Evolutionary conservation across 371 early-diverging fungal species (phyloP).

Genomic region (Apophysomyces elegans): DNA sequence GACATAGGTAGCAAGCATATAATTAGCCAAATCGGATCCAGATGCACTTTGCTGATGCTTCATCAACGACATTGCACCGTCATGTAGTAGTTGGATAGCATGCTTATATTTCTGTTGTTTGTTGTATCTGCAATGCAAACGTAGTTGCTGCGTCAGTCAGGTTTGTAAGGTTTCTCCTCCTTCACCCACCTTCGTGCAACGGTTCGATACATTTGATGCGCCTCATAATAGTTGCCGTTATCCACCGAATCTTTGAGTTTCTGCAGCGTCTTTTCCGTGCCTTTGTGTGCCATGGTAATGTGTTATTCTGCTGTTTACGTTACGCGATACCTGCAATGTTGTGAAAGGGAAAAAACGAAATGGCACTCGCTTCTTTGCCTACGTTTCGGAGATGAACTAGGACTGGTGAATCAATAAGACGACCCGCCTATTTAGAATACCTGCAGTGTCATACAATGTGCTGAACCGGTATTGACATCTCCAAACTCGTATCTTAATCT

Average conservation of each 20-base stretch:
- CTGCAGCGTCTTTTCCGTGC: conserved; percentile 70
- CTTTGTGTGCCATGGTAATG: conserved; percentile 56
- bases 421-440: too few relatives aligned
- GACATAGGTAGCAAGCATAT: conserved; percentile 83
- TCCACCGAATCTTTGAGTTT: conserved; percentile 72
- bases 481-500: too few relatives aligned
- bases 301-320: too few relatives aligned
- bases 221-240: conserved; percentile 89
- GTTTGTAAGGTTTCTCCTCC: background rate
- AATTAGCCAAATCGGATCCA: conserved; percentile 82
- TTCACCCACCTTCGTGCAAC: conserved; percentile 78
- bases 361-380: too few relatives aligned
- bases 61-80: conserved; percentile 79
- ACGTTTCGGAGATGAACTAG: too few relatives aligned
- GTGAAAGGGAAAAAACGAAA: too few relatives aligned
- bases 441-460: too few relatives aligned
- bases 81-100: conserved; percentile 78
- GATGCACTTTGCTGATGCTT: conserved; percentile 82
- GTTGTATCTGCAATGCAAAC: conserved; percentile 59
- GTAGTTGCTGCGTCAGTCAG: conserved; percentile 1
- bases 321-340: too few relatives aligned
- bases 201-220: conserved; percentile 93
- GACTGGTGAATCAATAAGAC: too few relatives aligned
- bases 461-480: too few relatives aligned
- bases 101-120: conserved; percentile 82